Percentiles rank a stretch among this genome's conserved stretches.
Evolutionary conservation across 2,329 filamentous ascomycete genomes (phyloP).

Genomic region (Coccinonectria pachysandricola): DNA sequence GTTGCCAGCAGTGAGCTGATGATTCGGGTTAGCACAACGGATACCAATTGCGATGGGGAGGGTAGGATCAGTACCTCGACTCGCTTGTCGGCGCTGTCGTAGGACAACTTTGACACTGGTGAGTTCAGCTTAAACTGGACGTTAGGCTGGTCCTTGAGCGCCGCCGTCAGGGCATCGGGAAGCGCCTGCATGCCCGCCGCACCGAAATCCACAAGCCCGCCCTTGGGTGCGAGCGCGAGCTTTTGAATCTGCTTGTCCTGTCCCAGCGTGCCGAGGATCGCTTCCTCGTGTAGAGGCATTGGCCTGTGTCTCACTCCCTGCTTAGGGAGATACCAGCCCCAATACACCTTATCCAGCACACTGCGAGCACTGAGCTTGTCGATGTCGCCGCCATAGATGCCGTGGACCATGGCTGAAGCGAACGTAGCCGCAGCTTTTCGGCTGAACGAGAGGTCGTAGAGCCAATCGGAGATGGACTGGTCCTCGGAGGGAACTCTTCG

Average conservation of each 20-base stretch:
- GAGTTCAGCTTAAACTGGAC: constrained; percentile 46
- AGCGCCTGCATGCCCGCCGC: constrained; percentile 53
- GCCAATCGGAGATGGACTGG: constrained; percentile 27
- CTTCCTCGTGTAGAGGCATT: constrained; percentile 21
- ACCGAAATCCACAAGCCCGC: constrained; percentile 27
- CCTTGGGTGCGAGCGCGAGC: constrained; percentile 21
- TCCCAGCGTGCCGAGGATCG: constrained; percentile 19
- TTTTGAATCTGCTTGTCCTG: constrained; percentile 20
- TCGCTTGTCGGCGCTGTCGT: constrained; percentile 24
- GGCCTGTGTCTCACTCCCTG: constrained; percentile 31
- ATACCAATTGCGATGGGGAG: neutral
- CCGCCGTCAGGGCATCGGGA: constrained; percentile 39
- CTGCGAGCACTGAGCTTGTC: constrained; percentile 66
- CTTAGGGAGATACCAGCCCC: constrained; percentile 19
- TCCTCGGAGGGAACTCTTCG: constrained; percentile 18
- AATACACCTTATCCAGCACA: constrained; percentile 29
- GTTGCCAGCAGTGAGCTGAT: constrained; percentile 10
- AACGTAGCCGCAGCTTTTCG: constrained; percentile 55
- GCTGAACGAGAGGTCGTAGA: constrained; percentile 21
- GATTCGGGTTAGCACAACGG: constrained; percentile 1
- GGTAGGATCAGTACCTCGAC: constrained; percentile 30
- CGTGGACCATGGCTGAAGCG: constrained; percentile 67
- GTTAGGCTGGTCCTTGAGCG: constrained; percentile 42
- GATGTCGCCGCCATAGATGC: constrained; percentile 87
- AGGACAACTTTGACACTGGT: constrained; percentile 37